Conservation (phyloP, 2,329 filamentous ascomycete species). For the Fusarium agapanthi region DNA sequence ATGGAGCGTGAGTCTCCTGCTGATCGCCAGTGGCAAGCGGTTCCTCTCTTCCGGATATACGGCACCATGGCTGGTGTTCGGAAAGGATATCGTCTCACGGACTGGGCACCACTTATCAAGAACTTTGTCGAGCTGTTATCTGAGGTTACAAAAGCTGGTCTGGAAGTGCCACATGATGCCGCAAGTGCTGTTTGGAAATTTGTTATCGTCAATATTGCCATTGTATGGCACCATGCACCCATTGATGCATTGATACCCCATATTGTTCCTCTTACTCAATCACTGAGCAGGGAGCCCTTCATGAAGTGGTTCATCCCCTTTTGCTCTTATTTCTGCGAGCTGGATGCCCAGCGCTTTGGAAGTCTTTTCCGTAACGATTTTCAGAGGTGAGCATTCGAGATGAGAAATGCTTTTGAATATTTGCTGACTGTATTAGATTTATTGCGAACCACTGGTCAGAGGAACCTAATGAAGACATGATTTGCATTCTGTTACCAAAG, state of each 20-base stretch:
- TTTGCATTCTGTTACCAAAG: constrained; percentile 74
- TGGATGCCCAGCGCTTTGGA: constrained; percentile 78
- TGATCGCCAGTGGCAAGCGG: constrained; percentile 48
- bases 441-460: constrained; percentile 78
- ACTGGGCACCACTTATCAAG: constrained; percentile 75
- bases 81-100: constrained; percentile 75
- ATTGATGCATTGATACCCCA: constrained; percentile 80
- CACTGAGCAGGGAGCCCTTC: constrained; percentile 71
- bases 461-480: constrained; percentile 69
- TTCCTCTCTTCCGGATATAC: constrained; percentile 66
- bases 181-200: constrained; percentile 63
- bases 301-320: constrained; percentile 83
- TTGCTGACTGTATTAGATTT: constrained; percentile 64
- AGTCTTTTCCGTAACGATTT: constrained; percentile 83
- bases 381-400: constrained; percentile 67
- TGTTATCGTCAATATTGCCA: constrained; percentile 66
- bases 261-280: constrained; percentile 71
- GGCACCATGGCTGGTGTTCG: constrained; percentile 80
- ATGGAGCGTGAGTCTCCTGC: constrained; percentile 44
- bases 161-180: constrained; percentile 48
- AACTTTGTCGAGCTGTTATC: constrained; percentile 63
- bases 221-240: constrained; percentile 78
- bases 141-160: constrained; percentile 52
- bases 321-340: constrained; percentile 80
- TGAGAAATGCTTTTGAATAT: constrained; percentile 14